Percentiles rank a stretch among this genome's conserved stretches.
phyloP scores from a whole-genome alignment of 805 yeast species.

The Priceomyces fermenticarens region DNA sequence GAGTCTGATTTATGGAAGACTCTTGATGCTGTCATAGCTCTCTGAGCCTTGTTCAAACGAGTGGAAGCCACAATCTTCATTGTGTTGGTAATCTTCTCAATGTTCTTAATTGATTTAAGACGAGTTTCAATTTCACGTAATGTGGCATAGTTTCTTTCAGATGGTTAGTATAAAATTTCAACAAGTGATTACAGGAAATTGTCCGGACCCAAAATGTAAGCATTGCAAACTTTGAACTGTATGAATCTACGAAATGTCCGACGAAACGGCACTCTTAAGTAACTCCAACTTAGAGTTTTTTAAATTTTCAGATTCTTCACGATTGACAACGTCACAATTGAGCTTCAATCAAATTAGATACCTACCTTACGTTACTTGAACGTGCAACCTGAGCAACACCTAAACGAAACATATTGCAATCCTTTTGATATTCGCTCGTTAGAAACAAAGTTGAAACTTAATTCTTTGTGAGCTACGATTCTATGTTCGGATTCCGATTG shows the following conservation, averaged over 20 bases:
- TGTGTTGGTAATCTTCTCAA: slow-evolving; percentile 98
- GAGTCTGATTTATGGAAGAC: slow-evolving; percentile 76
- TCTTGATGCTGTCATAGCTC: slow-evolving; percentile 86
- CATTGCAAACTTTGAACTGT: no score
- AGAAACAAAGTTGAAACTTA: slow-evolving; percentile 2
- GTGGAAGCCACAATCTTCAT: slow-evolving; percentile 99
- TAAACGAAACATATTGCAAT: slow-evolving; percentile 48
- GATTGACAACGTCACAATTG: no score
- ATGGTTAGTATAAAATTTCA: slow-evolving; percentile 20
- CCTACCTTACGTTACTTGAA: slow-evolving; percentile 51
- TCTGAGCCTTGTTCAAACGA: slow-evolving; percentile 91
- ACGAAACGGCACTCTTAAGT: no score
- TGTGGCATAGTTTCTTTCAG: slow-evolving; percentile 91
- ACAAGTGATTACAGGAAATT: background rate
- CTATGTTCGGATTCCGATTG: slow-evolving; percentile 7
- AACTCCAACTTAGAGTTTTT: no score
- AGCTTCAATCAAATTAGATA: slow-evolving; percentile 8
- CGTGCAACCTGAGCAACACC: slow-evolving; percentile 53
- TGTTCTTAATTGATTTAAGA: slow-evolving; percentile 96
- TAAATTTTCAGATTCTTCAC: no score
- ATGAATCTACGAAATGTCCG: no score
- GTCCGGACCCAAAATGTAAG: no score
- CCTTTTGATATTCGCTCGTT: slow-evolving; percentile 1
- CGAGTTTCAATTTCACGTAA: slow-evolving; percentile 98
- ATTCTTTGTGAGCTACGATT: background rate